Conservation (phyloP, 805 yeast genomes). For the Ogataea populi-albae region DNA sequence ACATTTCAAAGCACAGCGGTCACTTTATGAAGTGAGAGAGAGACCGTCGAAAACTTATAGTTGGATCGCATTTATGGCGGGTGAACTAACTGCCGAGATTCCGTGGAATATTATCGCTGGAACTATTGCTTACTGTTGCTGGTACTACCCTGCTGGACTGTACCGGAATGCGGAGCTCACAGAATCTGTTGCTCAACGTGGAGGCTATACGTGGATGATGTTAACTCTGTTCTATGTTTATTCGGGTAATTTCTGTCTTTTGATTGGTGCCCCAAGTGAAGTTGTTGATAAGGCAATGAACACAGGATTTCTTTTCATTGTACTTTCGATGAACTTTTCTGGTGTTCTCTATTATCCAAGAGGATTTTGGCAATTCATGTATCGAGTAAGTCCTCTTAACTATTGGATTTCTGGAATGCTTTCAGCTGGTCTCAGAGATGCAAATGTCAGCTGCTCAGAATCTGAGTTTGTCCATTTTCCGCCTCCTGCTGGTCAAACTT, state of each 20-base stretch:
- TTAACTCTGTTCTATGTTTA: slow-evolving; percentile 28
- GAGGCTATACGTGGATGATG: slow-evolving; percentile 33
- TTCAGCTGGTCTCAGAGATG: slow-evolving; percentile 3
- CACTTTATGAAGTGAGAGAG: slow-evolving; percentile 66
- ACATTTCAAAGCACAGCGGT: slow-evolving; percentile 53
- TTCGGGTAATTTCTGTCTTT: slow-evolving; percentile 42
- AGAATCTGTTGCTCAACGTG: slow-evolving; percentile 41
- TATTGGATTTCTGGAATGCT: slow-evolving; percentile 53
- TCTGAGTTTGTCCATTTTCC: slow-evolving; percentile 46
- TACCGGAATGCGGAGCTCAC: slow-evolving; percentile 34
- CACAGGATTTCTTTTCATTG: slow-evolving; percentile 45
- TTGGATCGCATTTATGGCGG: slow-evolving; percentile 56
- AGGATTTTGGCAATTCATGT: slow-evolving; percentile 81
- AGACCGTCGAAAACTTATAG: slow-evolving; percentile 67
- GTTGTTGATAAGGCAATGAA: slow-evolving; percentile 64
- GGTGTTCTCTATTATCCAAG: slow-evolving; percentile 72
- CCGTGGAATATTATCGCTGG: slow-evolving; percentile 53
- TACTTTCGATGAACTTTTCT: slow-evolving; percentile 59
- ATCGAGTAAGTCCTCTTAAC: slow-evolving; percentile 67
- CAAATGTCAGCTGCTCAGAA: slow-evolving; percentile 42
- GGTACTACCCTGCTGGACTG: slow-evolving; percentile 33
- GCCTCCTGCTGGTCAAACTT: slow-evolving; percentile 60
- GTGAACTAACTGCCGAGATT: slow-evolving; percentile 54
- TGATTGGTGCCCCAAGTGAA: slow-evolving; percentile 53
- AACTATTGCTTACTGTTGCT: slow-evolving; percentile 44